Evolutionary conservation across 768 basidiomycete genomes (phyloP), one percentile per base, ranked within the genome.

Genomic region (Amanita pseudoporphyria): DNA sequence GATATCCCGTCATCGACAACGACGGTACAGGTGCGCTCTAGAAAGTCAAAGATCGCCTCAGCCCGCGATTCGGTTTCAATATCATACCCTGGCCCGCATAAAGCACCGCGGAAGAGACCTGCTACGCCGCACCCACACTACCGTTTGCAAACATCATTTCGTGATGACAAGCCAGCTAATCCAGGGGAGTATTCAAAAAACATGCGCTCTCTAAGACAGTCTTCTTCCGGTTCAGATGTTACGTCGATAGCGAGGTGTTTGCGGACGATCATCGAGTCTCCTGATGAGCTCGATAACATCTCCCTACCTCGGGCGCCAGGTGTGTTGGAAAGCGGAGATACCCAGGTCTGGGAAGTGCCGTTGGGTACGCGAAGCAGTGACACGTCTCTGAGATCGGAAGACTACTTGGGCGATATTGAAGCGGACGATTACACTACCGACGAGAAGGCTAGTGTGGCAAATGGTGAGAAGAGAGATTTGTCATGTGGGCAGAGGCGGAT

Each of bases 231-330:
- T 32, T 6, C 16, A 7, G 4, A 33, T 21, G 35, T 4, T n/a
- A 6, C 13, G 14, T 18, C 26, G 28, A 41, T 16, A 28, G 38
- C 39, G 33, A 10, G 19, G 26, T 26, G 36, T 43, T 35, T 50
- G 18, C 49, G 40, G 14, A 50, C 49, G 13, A 43, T 50, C 6
- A 5, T 43, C 14, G 49, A 50, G 40, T 50, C 49, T 9, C 40
- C 49, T 13, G 40, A 35, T n/a, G 49, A 50, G 22, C 1, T 42
- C 22, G 40, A 28, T 32, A 32, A 3, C 28, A 6, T 30, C 13
- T 26, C 24, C 2, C 7, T 24, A 10, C 12, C 21, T n/a, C 4
- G n/a, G 16, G 9, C 10, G n/a, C 16, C 30, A 16, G 12, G 18
- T n/a, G 30, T 26, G 10, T 26, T 18, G 5, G 31, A 46, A 31